phyloP scores from a whole-genome alignment of 2,329 filamentous ascomycete species.

The Apiospora sp. region DNA sequence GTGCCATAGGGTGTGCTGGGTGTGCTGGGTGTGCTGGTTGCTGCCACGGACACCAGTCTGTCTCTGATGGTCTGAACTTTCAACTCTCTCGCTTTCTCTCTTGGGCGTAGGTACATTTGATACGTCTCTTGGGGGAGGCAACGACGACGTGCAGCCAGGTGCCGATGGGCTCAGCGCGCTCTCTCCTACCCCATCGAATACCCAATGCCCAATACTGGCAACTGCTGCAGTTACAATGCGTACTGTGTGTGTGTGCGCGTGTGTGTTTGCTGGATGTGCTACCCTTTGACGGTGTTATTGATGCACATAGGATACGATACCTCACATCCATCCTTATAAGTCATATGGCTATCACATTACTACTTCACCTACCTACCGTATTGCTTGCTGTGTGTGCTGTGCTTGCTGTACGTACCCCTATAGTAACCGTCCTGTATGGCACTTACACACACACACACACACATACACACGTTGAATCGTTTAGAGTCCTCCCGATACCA shows the following conservation, averaged over 20 bases:
- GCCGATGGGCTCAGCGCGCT: not conserved
- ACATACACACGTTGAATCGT: not conserved
- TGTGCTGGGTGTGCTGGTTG: too few species aligned
- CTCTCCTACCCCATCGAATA: not conserved
- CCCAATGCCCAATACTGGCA: not conserved
- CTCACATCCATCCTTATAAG: not conserved
- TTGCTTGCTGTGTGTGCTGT: too few species aligned
- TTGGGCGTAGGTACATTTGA: not conserved
- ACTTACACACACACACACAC: not conserved
- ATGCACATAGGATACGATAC: constrained; percentile 11
- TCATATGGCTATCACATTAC: constrained; percentile 6
- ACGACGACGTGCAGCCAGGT: too few species aligned
- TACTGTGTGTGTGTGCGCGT: not conserved
- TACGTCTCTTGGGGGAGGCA: too few species aligned
- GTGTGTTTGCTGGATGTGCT: not conserved
- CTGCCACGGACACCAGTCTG: not conserved
- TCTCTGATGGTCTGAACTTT: not conserved
- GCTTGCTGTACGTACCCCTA: not conserved
- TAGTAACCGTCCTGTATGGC: not conserved
- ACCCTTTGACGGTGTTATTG: not conserved
- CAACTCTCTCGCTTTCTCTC: not conserved
- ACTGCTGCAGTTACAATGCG: not conserved
- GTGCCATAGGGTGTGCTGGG: too few species aligned
- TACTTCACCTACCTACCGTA: not conserved
- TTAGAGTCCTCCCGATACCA: not conserved